A percentile compares a stretch with the other conserved stretches of the same genome.
Evolutionary conservation across 2,329 filamentous ascomycete genomes (phyloP).

Genomic region (Pseudogymnoascus sp.): DNA sequence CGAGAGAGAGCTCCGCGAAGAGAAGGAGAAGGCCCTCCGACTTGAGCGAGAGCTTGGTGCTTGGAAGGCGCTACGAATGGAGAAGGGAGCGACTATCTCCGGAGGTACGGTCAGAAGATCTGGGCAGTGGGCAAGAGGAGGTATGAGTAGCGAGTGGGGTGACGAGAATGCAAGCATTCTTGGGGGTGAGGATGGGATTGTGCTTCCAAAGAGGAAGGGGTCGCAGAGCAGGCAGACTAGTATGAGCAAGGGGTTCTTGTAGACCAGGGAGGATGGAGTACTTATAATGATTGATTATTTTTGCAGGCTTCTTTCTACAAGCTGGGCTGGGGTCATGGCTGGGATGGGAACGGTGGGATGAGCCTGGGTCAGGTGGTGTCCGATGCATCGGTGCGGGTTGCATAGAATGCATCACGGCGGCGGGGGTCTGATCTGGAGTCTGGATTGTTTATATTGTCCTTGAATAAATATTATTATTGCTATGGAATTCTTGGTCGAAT

Average conservation of each 20-base stretch:
- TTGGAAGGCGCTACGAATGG: conserved; percentile 63
- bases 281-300: conserved; percentile 1
- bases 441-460: neutral
- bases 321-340: neutral
- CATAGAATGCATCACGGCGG: neutral
- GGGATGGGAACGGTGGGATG: neutral
- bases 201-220: conserved; percentile 57
- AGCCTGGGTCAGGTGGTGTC: neutral
- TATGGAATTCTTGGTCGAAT: neutral
- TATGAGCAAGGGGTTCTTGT: conserved; percentile 72
- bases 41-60: conserved; percentile 85
- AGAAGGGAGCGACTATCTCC: conserved; percentile 36
- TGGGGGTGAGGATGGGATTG: conserved; percentile 29
- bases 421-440: neutral
- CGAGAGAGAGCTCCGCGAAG: conserved; percentile 83
- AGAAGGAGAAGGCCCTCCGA: conserved; percentile 69
- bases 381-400: neutral
- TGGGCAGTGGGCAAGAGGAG: conserved; percentile 22
- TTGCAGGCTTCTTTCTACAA: neutral
- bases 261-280: conserved; percentile 3
- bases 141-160: conserved; percentile 25
- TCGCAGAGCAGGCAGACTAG: conserved; percentile 56
- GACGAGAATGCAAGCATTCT: conserved; percentile 23
- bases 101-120: conserved; percentile 15
- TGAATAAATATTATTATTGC: conserved; percentile 4